These are phyloP conservation scores for Lindgomyces ingoldianus DNA, from an alignment of 495 filamentous ascomycete genomes.

Conservation along the genomic window DNA sequence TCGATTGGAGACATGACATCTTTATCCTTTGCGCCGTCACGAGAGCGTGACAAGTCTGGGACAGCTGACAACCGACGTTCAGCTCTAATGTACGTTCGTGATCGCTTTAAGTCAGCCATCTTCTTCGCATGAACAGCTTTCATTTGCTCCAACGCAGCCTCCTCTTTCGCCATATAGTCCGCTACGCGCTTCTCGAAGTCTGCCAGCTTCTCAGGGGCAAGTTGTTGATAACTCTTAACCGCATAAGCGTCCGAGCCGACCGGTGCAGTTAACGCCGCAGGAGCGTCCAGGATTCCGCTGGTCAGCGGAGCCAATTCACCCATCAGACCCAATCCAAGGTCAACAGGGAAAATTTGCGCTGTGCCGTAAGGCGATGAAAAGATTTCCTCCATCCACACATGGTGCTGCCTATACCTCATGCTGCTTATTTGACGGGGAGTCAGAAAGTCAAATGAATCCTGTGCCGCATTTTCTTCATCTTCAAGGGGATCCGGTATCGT, in stretches of 20 bases:
- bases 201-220: conserved; percentile 67
- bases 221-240: conserved; percentile 47
- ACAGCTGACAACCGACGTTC: conserved; percentile 39
- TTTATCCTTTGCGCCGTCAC: neutral
- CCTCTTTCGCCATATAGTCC: conserved; percentile 63
- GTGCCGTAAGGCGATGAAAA: conserved; percentile 82
- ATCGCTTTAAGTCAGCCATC: conserved; percentile 71
- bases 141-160: conserved; percentile 78
- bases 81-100: conserved; percentile 44
- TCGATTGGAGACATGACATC: conserved; percentile 27
- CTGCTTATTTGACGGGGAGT: conserved; percentile 85
- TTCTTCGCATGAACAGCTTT: conserved; percentile 72
- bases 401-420: conserved; percentile 85
- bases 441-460: conserved; percentile 84
- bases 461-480: conserved; percentile 85
- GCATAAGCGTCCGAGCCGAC: conserved; percentile 9
- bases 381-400: conserved; percentile 99
- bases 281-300: conserved; percentile 71
- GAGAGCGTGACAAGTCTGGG: conserved; percentile 35
- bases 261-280: conserved; percentile 39
- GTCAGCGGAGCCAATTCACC: conserved; percentile 83
- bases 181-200: conserved; percentile 75
- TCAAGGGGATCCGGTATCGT: conserved; percentile 59
- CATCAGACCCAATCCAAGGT: conserved; percentile 82
- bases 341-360: conserved; percentile 78